Evolutionary conservation across 805 yeast genomes (phyloP), one percentile per base, ranked within the genome.

Genomic region (Wickerhamia fluorescens): DNA sequence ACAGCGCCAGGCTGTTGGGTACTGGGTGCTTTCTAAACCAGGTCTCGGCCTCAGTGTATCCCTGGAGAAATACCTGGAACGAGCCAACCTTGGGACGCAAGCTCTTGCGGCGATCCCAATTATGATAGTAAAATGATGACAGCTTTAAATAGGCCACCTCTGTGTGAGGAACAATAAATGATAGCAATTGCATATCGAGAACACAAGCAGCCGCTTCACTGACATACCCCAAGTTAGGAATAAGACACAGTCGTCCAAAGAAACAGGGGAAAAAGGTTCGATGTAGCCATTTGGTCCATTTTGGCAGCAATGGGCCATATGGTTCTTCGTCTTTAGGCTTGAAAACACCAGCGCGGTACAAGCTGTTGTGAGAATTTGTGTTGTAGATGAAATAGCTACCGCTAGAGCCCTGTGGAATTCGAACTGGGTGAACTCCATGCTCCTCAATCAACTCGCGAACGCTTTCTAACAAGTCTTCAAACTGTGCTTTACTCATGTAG

Each of bases 261-360:
- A 78, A 79, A 41, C 86, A 80, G 3, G 88, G 88, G 33, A 80
- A 80, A 36, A 80, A 65, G 16, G 78, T 80, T 40, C 87, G 50
- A 45, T 80, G 87, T 3, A 78, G 47, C 87, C 88, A 80, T 51
- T 80, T 80, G 2, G 82, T 71, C 86, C 87, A 77, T 47, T 80
- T 80, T 1, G 88, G 87, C 4, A 82, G 73, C 29, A 80, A 45
- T 1, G 86, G 84, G 0, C 87, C 88, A 45, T 80, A 80, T 0
- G 87, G 88, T 41, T 80, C 87, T 49, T 80, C 88, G 49, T 79
- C 86, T 45, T 78, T 78, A 4, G 88, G 88, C 47, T 80, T 80
- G 59, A 80, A 80, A 2, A 80, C 75, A 0, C 78, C 87, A 10
- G 66, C 66, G 7, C 15, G 12, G 7, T 23, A 17, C 12, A 14